These are phyloP conservation scores for Heterotrichella gracilis DNA, from an alignment of 352 stramenopile genomes.

Conservation along the genomic window DNA sequence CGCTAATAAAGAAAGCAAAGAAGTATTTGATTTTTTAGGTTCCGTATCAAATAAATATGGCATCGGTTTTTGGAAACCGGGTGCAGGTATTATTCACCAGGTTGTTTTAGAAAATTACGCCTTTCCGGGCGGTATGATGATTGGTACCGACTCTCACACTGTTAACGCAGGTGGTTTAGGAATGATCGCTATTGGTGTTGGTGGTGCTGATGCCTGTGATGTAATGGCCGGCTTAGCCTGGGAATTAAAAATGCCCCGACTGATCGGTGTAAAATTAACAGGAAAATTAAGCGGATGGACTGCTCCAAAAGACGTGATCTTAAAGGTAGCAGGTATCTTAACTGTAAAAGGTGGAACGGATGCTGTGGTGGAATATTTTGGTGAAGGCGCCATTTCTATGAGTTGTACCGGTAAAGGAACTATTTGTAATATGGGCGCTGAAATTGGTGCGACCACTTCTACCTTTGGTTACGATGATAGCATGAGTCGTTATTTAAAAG, in stretches of 20 bases:
- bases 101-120: constrained; percentile 69
- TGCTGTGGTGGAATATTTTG: constrained; percentile 64
- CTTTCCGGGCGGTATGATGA: constrained; percentile 63
- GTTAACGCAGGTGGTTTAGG: constrained; percentile 54
- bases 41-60: constrained; percentile 55
- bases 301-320: constrained; percentile 59
- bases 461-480: constrained; percentile 58
- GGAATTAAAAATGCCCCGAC: constrained; percentile 66
- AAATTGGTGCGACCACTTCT: constrained; percentile 59
- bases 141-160: constrained; percentile 64
- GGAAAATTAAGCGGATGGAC: constrained; percentile 58
- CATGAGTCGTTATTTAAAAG: constrained; percentile 55
- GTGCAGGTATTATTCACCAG: constrained; percentile 61
- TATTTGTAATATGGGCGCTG: constrained; percentile 70
- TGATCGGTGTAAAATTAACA: constrained; percentile 61
- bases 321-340: constrained; percentile 54
- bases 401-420: constrained; percentile 63
- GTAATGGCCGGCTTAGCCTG: constrained; percentile 64
- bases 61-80: constrained; percentile 64
- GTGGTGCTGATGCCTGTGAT: constrained; percentile 52
- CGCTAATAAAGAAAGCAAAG: constrained; percentile 50
- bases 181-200: constrained; percentile 59
- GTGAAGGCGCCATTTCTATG: constrained; percentile 51
- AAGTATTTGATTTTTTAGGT: constrained; percentile 59
- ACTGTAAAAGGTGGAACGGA: constrained; percentile 60